Evolutionary conservation across 2,329 filamentous ascomycete genomes (phyloP).

Genomic region (Lasiodiplodia sp.): DNA sequence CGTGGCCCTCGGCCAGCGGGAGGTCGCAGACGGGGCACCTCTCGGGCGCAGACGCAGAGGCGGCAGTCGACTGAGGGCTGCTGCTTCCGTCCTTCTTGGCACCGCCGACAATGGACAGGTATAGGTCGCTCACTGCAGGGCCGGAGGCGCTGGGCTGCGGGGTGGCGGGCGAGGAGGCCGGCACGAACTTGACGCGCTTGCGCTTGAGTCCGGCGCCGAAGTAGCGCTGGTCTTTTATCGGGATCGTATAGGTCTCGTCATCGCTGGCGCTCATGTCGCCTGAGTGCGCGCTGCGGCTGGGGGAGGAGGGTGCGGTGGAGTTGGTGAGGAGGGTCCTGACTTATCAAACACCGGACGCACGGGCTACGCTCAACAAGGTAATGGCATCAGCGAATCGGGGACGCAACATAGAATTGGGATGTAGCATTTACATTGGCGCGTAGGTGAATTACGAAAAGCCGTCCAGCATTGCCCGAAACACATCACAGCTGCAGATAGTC

Average conservation of each 20-base stretch:
- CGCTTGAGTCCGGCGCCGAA: constrained; percentile 70
- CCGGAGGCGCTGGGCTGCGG: constrained; percentile 32
- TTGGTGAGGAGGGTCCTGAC: not conserved
- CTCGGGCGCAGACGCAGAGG: constrained; percentile 34
- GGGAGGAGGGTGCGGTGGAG: not conserved
- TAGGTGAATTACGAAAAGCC: not conserved
- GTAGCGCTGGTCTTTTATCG: constrained; percentile 64
- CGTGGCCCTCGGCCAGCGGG: constrained; percentile 56
- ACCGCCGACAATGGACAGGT: constrained; percentile 44
- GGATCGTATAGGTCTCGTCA: constrained; percentile 66
- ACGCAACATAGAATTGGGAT: no score
- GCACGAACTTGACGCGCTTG: constrained; percentile 67
- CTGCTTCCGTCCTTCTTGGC: constrained; percentile 26
- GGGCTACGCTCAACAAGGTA: not conserved
- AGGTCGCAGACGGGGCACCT: constrained; percentile 47
- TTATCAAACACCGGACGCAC: not conserved
- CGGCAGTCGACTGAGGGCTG: not conserved
- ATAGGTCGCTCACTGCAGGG: constrained; percentile 64
- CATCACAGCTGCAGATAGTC: constrained; percentile 5
- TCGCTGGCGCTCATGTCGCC: constrained; percentile 35
- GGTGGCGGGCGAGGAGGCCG: constrained; percentile 48
- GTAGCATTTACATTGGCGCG: no score
- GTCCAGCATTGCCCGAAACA: not conserved
- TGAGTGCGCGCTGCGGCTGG: not conserved
- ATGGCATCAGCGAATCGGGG: not conserved